phyloP scores from a whole-genome alignment of 1,284 basidiomycete genomes.

The Ustilago bromivora region DNA sequence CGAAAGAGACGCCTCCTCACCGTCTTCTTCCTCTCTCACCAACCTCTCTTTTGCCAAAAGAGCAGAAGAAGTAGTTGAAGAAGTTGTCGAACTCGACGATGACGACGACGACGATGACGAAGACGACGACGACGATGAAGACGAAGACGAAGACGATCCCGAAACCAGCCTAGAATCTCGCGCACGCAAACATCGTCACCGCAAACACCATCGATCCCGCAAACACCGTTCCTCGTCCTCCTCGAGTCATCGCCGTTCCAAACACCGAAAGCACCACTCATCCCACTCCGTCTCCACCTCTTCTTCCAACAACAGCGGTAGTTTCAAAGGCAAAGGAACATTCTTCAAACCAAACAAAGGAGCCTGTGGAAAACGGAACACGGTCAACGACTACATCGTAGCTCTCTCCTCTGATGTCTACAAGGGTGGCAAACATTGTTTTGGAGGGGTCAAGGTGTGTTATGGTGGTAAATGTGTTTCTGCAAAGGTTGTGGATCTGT shows the following conservation, averaged over 20 bases:
- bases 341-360: constrained; percentile 42
- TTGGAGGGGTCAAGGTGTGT: constrained; percentile 17
- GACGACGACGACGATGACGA: constrained; percentile 4
- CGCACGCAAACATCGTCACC: constrained; percentile 7
- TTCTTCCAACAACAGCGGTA: not conserved
- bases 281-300: not conserved
- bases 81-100: not conserved
- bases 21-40: not conserved
- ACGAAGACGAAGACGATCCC: constrained; percentile 4
- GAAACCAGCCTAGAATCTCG: constrained; percentile 12
- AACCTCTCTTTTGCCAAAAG: constrained; percentile 1
- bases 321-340: constrained; percentile 33
- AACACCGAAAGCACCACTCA: constrained; percentile 4
- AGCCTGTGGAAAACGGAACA: constrained; percentile 42
- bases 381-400: constrained; percentile 33
- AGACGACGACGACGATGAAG: not conserved
- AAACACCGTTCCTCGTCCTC: constrained; percentile 12
- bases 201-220: constrained; percentile 24
- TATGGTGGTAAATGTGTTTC: constrained; percentile 22
- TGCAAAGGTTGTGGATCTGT: constrained; percentile 40
- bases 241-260: not conserved
- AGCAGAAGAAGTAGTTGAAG: constrained; percentile 2
- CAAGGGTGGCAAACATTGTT: constrained; percentile 31
- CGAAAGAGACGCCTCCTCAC: not conserved
- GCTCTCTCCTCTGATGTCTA: constrained; percentile 37